phyloP scores from a whole-genome alignment of 257 asterid genomes.

The Cynanchum wilfordii region DNA sequence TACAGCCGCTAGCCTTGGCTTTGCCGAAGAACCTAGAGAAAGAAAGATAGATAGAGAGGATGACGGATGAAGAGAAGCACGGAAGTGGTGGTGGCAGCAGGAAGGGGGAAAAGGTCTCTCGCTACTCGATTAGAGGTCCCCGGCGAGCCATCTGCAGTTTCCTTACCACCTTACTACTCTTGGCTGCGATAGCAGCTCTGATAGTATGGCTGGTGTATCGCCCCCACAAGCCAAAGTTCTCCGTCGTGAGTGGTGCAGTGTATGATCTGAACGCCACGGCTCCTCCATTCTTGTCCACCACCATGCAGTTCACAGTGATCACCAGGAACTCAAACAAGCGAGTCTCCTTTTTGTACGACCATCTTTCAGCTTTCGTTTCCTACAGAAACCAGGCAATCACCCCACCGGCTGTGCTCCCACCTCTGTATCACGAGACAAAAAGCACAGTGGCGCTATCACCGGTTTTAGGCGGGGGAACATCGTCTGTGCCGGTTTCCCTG shows the following conservation, averaged over 20 bases:
- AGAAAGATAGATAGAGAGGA: neutral
- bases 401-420: constrained; percentile 42
- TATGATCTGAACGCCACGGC: constrained; percentile 41
- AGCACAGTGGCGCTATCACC: constrained; percentile 65
- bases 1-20: too few relatives aligned
- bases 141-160: constrained; percentile 23
- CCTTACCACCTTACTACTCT: constrained; percentile 26
- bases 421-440: constrained; percentile 41
- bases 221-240: constrained; percentile 52
- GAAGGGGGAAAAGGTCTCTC: neutral
- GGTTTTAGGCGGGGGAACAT: constrained; percentile 37
- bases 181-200: constrained; percentile 43
- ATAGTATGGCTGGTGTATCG: constrained; percentile 50
- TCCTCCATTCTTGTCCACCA: constrained; percentile 38
- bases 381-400: constrained; percentile 53
- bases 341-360: constrained; percentile 42
- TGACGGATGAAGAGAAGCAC: constrained; percentile 16
- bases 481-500: constrained; percentile 39
- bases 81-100: neutral
- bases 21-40: too few relatives aligned
- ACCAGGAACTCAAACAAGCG: constrained; percentile 56
- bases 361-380: constrained; percentile 43
- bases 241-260: constrained; percentile 47
- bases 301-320: constrained; percentile 56
- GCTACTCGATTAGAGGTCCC: constrained; percentile 4